These are phyloP conservation scores for Apophysomyces ossiformis DNA, from an alignment of 371 early-diverging fungal species.

Conservation along the genomic window DNA sequence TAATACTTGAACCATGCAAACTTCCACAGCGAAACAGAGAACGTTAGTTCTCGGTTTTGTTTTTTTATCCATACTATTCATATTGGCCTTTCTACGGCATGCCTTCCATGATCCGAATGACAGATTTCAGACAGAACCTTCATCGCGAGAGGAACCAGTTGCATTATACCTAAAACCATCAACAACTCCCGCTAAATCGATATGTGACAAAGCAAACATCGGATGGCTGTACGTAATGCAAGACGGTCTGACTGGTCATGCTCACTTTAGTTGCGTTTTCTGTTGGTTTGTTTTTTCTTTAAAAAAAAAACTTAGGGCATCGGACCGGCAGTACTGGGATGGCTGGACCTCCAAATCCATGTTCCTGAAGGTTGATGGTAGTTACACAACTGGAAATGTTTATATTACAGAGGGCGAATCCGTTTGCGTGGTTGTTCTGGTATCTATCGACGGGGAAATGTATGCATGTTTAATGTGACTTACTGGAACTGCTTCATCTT, in stretches of 20 bases:
- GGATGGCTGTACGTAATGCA: conserved; percentile 33
- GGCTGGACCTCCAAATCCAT: conserved; percentile 43
- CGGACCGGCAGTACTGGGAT: conserved; percentile 46
- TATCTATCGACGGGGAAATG: conserved; percentile 12
- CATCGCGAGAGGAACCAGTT: neutral
- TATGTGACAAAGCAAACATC: conserved; percentile 35
- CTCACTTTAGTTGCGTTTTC: neutral
- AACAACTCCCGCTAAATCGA: conserved; percentile 8
- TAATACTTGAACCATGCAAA: conserved; percentile 13
- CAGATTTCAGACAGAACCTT: neutral
- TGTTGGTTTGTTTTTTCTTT: conserved; percentile 4
- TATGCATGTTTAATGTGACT: no score
- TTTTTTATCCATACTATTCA: conserved; percentile 17
- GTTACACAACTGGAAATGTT: conserved; percentile 36
- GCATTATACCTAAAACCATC: neutral
- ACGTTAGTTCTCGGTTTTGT: conserved; percentile 16
- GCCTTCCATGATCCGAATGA: neutral
- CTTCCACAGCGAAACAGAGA: conserved; percentile 20
- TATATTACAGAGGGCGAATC: conserved; percentile 33
- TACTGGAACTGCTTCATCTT: neutral
- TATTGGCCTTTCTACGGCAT: conserved; percentile 1
- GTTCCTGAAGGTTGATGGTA: conserved; percentile 42
- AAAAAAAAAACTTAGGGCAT: conserved; percentile 31
- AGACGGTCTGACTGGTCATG: neutral
- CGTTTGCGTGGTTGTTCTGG: conserved; percentile 43